Evolutionary conservation across 2,329 filamentous ascomycete genomes (phyloP), one percentile per base, ranked within the genome.

Genomic region (Ceratocystis harringtonii): DNA sequence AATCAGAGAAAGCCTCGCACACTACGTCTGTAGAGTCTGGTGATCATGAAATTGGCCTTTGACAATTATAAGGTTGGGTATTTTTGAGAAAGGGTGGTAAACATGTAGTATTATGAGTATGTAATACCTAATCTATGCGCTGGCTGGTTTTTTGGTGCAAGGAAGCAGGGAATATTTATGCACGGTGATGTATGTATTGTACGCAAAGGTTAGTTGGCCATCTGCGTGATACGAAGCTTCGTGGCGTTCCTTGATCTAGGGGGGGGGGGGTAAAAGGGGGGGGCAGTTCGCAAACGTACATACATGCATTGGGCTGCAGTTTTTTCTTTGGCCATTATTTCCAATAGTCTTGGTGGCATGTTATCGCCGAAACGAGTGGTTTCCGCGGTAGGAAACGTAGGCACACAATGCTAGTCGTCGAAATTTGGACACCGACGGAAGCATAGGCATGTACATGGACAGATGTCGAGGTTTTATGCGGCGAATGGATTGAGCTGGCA

Each of bases 181-280:
- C 62, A 64, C 28, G 62, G 62, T 64, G 62, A 64, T 64, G 62
- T 64, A 64, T 63, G 41, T 17, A 22, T 32, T 3, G 22, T n/a
- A 19, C 12, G 28, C n/a, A 61, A 28, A 61, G 36, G 36, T 22
- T 36, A n/a, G 55, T 3, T 19, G 55, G 22, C 32, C 12, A 17
- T 22, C 43, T 19, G 30, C 50, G 22, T n/a, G 22, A 52, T 52
- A 28, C 48, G 48, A 52, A 52, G 48, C 48, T 25, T 52, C 48
- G 48, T 28, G 22, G 48, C 48, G 19, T 63, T 63, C 50, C 30
- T 19, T 63, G 2, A 15, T 12, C 10, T 19, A 22, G 30, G 45
- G 28, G 45, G n/a, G 17, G 43, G 45, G 43, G 32, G 50, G 28
- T 30, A n/a, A n/a, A n/a, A 8, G 32, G 36, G 41, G 48, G 10